phyloP scores from a whole-genome alignment of 148 eudicot genomes.

The Vaccinium darrowii region DNA sequence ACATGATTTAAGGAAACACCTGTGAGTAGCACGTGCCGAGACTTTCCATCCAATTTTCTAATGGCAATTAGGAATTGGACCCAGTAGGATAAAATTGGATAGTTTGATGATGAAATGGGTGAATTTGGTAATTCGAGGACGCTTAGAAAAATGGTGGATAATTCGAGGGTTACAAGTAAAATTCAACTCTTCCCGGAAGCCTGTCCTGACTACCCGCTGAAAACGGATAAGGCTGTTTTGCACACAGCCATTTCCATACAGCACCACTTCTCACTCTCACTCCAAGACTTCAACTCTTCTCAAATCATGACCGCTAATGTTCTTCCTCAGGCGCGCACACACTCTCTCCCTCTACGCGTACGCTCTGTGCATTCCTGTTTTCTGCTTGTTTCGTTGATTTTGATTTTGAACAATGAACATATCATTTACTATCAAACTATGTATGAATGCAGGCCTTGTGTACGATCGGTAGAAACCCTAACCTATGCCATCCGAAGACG shows the following conservation, averaged over 20 bases:
- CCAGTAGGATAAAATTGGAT: too few species aligned
- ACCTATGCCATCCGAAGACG: conserved; percentile 34
- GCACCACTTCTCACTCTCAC: not conserved
- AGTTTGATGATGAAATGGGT: too few species aligned
- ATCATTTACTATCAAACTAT: not conserved
- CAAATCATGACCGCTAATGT: conserved; percentile 38
- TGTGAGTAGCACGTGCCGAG: too few species aligned
- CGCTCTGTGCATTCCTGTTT: not conserved
- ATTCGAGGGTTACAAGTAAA: too few species aligned
- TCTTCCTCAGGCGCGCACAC: conserved; percentile 39
- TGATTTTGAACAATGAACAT: not conserved
- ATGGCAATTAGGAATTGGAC: too few species aligned
- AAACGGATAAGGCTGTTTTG: not conserved
- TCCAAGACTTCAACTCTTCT: conserved; percentile 6
- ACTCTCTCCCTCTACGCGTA: not conserved
- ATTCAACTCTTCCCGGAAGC: too few species aligned
- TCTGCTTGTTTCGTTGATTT: not conserved
- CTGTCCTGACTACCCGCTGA: not conserved
- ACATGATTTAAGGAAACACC: too few species aligned
- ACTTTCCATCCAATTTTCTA: too few species aligned
- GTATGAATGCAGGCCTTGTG: conserved; percentile 37
- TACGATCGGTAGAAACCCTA: conserved; percentile 31
- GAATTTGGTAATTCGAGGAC: too few species aligned
- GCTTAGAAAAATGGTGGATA: too few species aligned
- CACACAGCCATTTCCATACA: not conserved